Base-by-base conservation (phyloP, 495 filamentous ascomycete genomes). In the Rhizodiscina lignyota region DNA sequence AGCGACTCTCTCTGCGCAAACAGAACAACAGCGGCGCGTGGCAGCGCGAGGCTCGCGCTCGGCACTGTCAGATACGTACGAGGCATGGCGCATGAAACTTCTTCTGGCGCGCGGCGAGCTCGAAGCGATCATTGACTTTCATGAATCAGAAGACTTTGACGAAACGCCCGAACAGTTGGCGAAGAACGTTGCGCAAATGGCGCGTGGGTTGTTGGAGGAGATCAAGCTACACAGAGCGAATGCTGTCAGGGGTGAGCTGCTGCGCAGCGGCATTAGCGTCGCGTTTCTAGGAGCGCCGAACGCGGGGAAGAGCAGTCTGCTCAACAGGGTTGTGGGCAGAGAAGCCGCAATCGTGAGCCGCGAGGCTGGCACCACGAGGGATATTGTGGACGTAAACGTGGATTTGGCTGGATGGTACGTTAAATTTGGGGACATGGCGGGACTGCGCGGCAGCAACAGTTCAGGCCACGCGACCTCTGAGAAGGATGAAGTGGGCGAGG, bases 141-240 rank as follows among this genome's bases (percentile, higher is more conserved):
- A 79, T 1, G 89, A 97, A 55, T 91, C 96, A 48, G 87, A 96
- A 56, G 77, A 93, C 60, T 94, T 97, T 43, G 87, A 94, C 36
- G 84, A 93, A 48, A 78, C 82, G 1, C 79, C 84, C 0, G 59
- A 63, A 4, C 70, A 77, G 38, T 61, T 96, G 20, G 63, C 84
- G 4, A 48, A 43, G 2, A 81, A 71, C 21, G 82, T 93, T 18
- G 66, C 72, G 16, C 45, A 37, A 10, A 69, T 82, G 43, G 71
- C 93, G 6, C 43, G 50, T 11, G 51, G 44, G 2, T 65, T 97
- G 32, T 55, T 63, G 34, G 45, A 54, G 26, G 68, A 70, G 38
- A 73, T 97, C 37, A 53, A 57, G 16, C 51, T 72, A 20, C 78
- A 87, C 54, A 70, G 79, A 38, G 53, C 62, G 32, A 92, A 84